Evolutionary conservation across 192 early-diverging fungal species (phyloP).

Genomic region (Obelidium mucronatum): DNA sequence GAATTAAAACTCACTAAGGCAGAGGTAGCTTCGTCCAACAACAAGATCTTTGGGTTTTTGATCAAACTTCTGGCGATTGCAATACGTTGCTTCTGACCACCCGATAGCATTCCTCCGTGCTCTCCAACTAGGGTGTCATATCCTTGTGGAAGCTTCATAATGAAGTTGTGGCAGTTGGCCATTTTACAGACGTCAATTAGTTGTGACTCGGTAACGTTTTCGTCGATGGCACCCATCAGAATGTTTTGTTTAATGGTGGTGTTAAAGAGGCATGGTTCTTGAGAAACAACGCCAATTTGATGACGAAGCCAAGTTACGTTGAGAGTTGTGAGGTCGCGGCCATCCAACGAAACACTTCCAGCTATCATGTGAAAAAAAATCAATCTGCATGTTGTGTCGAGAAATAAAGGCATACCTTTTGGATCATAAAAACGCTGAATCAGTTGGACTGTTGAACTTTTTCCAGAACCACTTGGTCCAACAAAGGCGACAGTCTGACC

Average conservation of each 20-base stretch:
- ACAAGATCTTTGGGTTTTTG: constrained; percentile 83
- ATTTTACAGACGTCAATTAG: constrained; percentile 56
- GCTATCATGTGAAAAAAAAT: no score
- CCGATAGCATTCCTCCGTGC: constrained; percentile 71
- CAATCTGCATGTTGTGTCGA: constrained; percentile 17
- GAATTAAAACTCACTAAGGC: constrained; percentile 39
- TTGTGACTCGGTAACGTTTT: constrained; percentile 63
- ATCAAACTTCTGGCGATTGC: constrained; percentile 93
- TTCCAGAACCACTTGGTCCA: constrained; percentile 81
- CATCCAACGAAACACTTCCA: constrained; percentile 81
- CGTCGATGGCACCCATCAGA: constrained; percentile 60
- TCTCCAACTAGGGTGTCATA: constrained; percentile 90
- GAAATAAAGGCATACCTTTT: neutral
- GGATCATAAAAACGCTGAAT: constrained; percentile 58
- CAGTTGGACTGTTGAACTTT: constrained; percentile 72
- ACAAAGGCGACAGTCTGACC: constrained; percentile 87
- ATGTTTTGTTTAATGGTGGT: constrained; percentile 87
- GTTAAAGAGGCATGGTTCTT: constrained; percentile 87
- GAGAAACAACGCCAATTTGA: constrained; percentile 89
- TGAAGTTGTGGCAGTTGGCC: constrained; percentile 80
- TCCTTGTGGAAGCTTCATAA: constrained; percentile 74
- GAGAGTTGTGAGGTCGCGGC: constrained; percentile 74
- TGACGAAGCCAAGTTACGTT: constrained; percentile 86
- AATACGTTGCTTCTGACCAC: constrained; percentile 95
- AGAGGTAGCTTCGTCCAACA: constrained; percentile 66